A percentile compares a stretch with the other conserved stretches of the same genome.
Conservation (phyloP, 176 grass and related monocot species). For the Triticum urartu region DNA sequence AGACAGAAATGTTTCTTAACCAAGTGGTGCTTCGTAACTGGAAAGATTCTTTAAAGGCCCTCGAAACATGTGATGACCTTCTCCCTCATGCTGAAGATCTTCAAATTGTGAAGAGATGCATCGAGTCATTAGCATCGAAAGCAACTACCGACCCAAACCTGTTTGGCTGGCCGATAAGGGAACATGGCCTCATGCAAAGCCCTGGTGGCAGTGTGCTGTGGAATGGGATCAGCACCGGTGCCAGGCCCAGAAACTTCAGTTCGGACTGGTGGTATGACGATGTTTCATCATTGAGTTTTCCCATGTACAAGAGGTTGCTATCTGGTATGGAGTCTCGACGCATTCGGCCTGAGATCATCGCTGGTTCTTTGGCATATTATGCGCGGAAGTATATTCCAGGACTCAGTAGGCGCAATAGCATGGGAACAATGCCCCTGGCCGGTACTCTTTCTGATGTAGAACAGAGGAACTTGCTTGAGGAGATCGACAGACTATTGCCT, state of each 20-base stretch:
- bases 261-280: slow-evolving; percentile 96
- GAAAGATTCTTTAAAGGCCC: slow-evolving; percentile 76
- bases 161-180: slow-evolving; percentile 82
- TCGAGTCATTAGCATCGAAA: slow-evolving; percentile 76
- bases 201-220: slow-evolving; percentile 81
- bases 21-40: slow-evolving; percentile 71
- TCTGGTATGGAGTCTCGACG: slow-evolving; percentile 74
- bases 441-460: slow-evolving; percentile 62
- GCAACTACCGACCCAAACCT: slow-evolving; percentile 78
- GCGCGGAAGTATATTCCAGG: slow-evolving; percentile 78
- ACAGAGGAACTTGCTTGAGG: slow-evolving; percentile 79
- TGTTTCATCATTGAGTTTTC: slow-evolving; percentile 65
- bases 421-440: slow-evolving; percentile 33
- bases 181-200: slow-evolving; percentile 72
- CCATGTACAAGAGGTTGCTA: slow-evolving; percentile 73
- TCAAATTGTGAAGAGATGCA: slow-evolving; percentile 81
- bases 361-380: slow-evolving; percentile 73
- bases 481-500: slow-evolving; percentile 65
- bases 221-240: slow-evolving; percentile 92
- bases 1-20: slow-evolving; percentile 78
- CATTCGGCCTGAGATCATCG: slow-evolving; percentile 62
- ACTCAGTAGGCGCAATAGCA: slow-evolving; percentile 69
- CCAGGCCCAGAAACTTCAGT: slow-evolving; percentile 77
- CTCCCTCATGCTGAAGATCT: slow-evolving; percentile 77
- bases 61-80: slow-evolving; percentile 76